phyloP scores from a whole-genome alignment of 2,329 filamentous ascomycete species.

The Neoascochyta sp. region DNA sequence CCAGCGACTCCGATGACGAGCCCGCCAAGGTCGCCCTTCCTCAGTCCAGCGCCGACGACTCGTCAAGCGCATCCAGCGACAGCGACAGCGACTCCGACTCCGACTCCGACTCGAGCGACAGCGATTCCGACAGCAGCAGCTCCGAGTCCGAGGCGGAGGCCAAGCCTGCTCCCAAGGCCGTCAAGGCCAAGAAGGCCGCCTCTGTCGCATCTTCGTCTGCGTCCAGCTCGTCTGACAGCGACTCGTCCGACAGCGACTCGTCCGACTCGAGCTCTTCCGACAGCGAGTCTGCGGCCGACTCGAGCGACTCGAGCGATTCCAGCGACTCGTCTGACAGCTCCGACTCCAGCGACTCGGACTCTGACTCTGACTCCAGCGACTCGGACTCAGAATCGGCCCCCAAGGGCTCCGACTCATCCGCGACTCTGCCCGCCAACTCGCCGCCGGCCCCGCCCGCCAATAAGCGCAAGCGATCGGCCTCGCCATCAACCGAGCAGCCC shows the following conservation, averaged over 20 bases:
- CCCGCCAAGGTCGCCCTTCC: conserved; percentile 29
- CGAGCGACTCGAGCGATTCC: conserved; percentile 18
- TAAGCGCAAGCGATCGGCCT: conserved; percentile 43
- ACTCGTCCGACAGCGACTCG: conserved; percentile 22
- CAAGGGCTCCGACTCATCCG: conserved; percentile 43
- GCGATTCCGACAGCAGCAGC: conserved; percentile 16
- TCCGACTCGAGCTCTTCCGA: conserved; percentile 17
- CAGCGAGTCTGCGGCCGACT: conserved; percentile 14
- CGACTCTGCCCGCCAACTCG: conserved; percentile 32
- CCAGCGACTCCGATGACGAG: conserved; percentile 21
- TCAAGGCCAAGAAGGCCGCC: conserved; percentile 25
- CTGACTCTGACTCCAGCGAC: conserved; percentile 18
- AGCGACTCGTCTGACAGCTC: conserved; percentile 13
- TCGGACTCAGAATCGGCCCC: conserved; percentile 26
- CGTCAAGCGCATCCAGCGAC: conserved; percentile 25
- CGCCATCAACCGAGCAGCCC: conserved; percentile 29
- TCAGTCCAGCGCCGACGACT: conserved; percentile 22
- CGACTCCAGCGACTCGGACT: conserved; percentile 17
- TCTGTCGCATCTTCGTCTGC: conserved; percentile 29
- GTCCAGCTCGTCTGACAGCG: conserved; percentile 24
- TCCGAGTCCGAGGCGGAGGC: conserved; percentile 24
- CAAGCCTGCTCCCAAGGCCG: conserved; percentile 15
- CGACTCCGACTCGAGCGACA: conserved; percentile 22
- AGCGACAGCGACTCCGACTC: conserved; percentile 17
- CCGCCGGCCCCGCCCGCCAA: conserved; percentile 30